Evolutionary conservation across 2,329 filamentous ascomycete genomes (phyloP), one percentile per base, ranked within the genome.

Genomic region (Aspergillus udagawae): DNA sequence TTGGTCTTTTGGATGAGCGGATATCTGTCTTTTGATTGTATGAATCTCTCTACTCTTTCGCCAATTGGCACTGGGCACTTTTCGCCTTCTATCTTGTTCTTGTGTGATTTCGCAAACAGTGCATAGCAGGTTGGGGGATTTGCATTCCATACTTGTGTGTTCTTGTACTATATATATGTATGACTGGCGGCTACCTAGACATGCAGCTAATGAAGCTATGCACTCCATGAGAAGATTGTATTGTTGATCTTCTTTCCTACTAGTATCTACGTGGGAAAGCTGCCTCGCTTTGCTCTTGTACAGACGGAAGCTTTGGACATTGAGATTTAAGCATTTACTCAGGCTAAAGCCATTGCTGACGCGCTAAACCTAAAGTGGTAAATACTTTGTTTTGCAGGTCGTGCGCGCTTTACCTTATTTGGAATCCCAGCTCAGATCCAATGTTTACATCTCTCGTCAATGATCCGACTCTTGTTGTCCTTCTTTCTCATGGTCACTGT

Each of bases 31-130:
- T 50, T 65, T 52, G 63, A 62, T 64, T 67, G 59, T 68, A 70
- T 65, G 70, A 71, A 67, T 69, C 70, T 74, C 71, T 70, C 71
- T 72, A 70, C 72, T 74, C 71, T 64, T 53, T 47, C 35, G 48
- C 50, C 53, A 50, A 49, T 52, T 64, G 28, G 51, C 52, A 52
- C 28, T 55, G 52, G 28, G 51, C 48, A 54, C 49, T 51, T 49
- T 53, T 56, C 28, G 52, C 50, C 55, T 61, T 59, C 54, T 54
- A 55, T 63, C 54, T 57, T 56, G 53, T 64, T 60, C 45, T 59
- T 63, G 56, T 62, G 53, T 58, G 58, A 56, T 65, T 62, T 27
- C 56, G 60, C 56, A 63, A 67, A 62, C 59, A 65, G 54, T 67
- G 65, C 67, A 72, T 69, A 70, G 66, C 68, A 66, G 61, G 63